phyloP scores from a whole-genome alignment of 306 rosid species.

The cucumber (Cucumis sativus) region Cucumber_9930_V3 NC_026658.2:23647001-23647500 shows the following conservation, averaged over 20 bases:
- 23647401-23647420: neutral
- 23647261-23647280: constrained; percentile 42
- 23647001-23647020: neutral
- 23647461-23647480: neutral
- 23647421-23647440: neutral
- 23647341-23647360: constrained; percentile 48
- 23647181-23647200: constrained; percentile 18
- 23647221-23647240: constrained; percentile 48
- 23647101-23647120: constrained; percentile 10
- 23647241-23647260: constrained; percentile 42
- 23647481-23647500: neutral
- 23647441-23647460: neutral
- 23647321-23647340: constrained; percentile 62
- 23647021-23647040: neutral
- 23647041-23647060: neutral
- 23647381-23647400: constrained; percentile 19
- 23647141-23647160: constrained; percentile 7
- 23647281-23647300: constrained; percentile 60
- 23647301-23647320: constrained; percentile 64
- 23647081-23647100: neutral
- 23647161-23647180: neutral
- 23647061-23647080: constrained; percentile 2
- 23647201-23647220: constrained; percentile 45
- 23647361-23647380: constrained; percentile 29
- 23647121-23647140: constrained; percentile 11